Percentiles rank a stretch among this genome's conserved stretches.
phyloP scores from a whole-genome alignment of 2,329 filamentous ascomycete species.

The Cyphellophora europaea region DNA sequence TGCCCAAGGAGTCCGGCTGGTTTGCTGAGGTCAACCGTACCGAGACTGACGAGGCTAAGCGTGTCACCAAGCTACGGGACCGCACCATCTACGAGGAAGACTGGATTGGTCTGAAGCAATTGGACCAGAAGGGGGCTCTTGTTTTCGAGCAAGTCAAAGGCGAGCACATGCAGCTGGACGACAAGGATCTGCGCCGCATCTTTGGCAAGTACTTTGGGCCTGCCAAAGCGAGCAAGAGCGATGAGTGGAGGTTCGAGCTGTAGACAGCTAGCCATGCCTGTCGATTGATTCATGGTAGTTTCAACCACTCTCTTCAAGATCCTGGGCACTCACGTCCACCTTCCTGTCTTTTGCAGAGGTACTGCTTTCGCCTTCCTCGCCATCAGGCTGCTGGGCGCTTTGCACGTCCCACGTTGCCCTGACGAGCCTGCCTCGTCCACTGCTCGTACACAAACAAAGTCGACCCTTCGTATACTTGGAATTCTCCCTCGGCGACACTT shows the following conservation, averaged over 20 bases:
- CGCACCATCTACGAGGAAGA: slow-evolving; percentile 75
- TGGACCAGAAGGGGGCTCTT: slow-evolving; percentile 72
- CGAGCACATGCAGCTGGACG: slow-evolving; percentile 71
- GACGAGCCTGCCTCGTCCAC: too few relatives aligned
- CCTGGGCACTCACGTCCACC: too few relatives aligned
- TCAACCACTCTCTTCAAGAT: too few relatives aligned
- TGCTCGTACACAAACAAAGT: too few relatives aligned
- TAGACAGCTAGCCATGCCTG: too few relatives aligned
- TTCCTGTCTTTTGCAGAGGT: too few relatives aligned
- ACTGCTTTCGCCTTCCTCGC: too few relatives aligned
- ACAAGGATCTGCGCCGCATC: slow-evolving; percentile 54
- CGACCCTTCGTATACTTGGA: too few relatives aligned
- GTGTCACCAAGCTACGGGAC: slow-evolving; percentile 57
- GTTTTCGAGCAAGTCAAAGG: slow-evolving; percentile 66
- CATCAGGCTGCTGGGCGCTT: too few relatives aligned
- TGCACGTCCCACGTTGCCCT: too few relatives aligned
- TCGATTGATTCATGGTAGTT: too few relatives aligned
- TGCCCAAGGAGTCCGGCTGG: slow-evolving; percentile 86
- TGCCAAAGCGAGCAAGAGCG: neutral
- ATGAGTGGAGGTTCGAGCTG: neutral
- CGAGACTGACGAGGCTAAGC: slow-evolving; percentile 31
- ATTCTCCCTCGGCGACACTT: too few relatives aligned
- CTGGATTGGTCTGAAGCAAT: slow-evolving; percentile 74
- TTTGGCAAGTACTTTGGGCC: slow-evolving; percentile 47
- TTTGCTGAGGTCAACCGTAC: slow-evolving; percentile 77